Conservation (phyloP, 2,329 filamentous ascomycete species). For the Davidsoniella neocaledoniae region DNA sequence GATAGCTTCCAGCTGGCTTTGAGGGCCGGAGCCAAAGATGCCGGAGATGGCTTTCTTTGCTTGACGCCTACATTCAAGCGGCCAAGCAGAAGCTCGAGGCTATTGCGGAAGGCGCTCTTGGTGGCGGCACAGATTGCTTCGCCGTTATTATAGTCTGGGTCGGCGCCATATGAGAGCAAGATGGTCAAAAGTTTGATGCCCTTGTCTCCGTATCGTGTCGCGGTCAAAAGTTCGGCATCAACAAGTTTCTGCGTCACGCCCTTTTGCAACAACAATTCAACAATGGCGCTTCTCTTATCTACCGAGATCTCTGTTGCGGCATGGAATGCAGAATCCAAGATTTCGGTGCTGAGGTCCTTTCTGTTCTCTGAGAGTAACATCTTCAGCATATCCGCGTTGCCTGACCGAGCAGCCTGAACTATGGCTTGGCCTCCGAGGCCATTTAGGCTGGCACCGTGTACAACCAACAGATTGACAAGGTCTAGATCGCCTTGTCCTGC, state of each 20-base stretch:
- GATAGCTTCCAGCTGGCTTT: slow-evolving; percentile 36
- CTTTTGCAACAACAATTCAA: slow-evolving; percentile 31
- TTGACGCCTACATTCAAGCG: slow-evolving; percentile 24
- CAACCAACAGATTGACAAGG: slow-evolving; percentile 33
- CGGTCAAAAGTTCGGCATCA: slow-evolving; percentile 35
- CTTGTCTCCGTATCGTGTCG: slow-evolving; percentile 32
- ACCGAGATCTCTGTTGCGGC: slow-evolving; percentile 36
- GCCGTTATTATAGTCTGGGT: slow-evolving; percentile 36
- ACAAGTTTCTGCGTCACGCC: slow-evolving; percentile 31
- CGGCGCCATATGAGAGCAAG: slow-evolving; percentile 35
- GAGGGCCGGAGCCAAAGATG: slow-evolving; percentile 32
- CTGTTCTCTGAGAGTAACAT: slow-evolving; percentile 30
- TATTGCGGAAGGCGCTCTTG: slow-evolving; percentile 32
- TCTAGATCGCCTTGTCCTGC: slow-evolving; percentile 35
- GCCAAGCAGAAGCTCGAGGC: slow-evolving; percentile 34
- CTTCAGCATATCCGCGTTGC: slow-evolving; percentile 30
- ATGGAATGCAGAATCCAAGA: slow-evolving; percentile 34
- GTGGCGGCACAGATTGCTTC: slow-evolving; percentile 39
- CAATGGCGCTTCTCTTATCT: slow-evolving; percentile 30
- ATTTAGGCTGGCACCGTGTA: slow-evolving; percentile 33
- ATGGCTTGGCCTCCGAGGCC: slow-evolving; percentile 36
- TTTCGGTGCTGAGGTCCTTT: slow-evolving; percentile 22
- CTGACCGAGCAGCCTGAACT: slow-evolving; percentile 35
- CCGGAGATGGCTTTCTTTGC: slow-evolving; percentile 29
- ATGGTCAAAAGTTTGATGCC: slow-evolving; percentile 32